Conservation (phyloP, 2,329 filamentous ascomycete species). For the Drechslerella coelobrocha region DNA sequence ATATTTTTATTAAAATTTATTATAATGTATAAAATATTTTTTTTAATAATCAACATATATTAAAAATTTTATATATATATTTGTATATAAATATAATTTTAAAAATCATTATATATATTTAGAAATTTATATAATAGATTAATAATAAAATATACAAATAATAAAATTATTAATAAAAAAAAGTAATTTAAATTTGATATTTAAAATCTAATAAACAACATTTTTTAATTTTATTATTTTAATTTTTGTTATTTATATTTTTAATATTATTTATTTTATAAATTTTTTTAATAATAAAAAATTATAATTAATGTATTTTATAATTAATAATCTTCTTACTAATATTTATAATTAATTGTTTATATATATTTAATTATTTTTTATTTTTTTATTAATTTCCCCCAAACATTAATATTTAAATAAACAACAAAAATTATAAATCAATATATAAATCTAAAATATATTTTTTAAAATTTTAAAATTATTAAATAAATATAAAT, state of each 20-base stretch:
- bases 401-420: no score
- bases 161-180: no score
- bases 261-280: background rate
- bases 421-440: no score
- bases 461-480: background rate
- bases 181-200: background rate
- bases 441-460: no score
- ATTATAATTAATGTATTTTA: conserved; percentile 8
- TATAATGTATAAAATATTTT: background rate
- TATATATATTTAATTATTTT: conserved; percentile 5
- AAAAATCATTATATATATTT: background rate
- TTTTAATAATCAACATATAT: no score
- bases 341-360: conserved; percentile 11
- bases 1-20: background rate
- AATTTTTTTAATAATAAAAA: background rate
- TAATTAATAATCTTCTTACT: background rate
- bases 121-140: background rate
- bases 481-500: no score
- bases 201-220: background rate
- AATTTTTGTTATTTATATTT: background rate
- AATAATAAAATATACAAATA: background rate
- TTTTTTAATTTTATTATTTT: background rate
- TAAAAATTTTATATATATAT: no score
- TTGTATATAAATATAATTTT: background rate
- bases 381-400: conserved; percentile 10